Conservation (phyloP, 2,329 filamentous ascomycete genomes). For the Fusarium foetens region DNA sequence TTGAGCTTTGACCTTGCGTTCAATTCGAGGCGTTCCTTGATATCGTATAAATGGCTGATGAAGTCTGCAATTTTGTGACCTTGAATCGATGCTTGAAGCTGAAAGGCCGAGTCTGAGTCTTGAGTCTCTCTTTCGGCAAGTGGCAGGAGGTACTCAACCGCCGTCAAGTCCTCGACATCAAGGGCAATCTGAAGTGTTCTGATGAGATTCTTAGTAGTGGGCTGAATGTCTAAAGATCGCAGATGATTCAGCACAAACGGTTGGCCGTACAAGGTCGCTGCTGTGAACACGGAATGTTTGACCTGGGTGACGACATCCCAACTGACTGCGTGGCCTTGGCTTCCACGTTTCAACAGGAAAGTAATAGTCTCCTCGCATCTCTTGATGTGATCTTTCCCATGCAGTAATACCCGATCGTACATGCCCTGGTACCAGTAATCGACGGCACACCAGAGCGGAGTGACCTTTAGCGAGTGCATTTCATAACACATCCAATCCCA, state of each 20-base stretch:
- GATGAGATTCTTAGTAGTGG: not conserved
- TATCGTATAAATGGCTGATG: not conserved
- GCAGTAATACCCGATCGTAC: fast-evolving
- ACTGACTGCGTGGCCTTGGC: not conserved
- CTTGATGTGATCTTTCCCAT: not conserved
- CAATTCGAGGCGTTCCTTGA: not conserved
- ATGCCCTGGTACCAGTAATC: not conserved
- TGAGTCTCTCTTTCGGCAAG: not conserved
- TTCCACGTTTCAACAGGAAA: not conserved
- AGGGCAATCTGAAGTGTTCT: not conserved
- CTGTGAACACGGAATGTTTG: not conserved
- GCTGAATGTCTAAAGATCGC: not conserved
- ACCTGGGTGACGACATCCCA: not conserved
- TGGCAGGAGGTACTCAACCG: not conserved
- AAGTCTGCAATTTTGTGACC: not conserved
- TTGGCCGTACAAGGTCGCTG: not conserved
- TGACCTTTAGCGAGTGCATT: not conserved
- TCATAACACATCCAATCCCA: not conserved
- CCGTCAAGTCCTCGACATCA: fast-evolving
- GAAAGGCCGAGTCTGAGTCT: not conserved
- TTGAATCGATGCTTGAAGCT: not conserved
- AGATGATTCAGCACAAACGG: not conserved
- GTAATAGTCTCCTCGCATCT: not conserved
- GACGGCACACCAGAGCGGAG: not conserved
- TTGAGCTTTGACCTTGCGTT: not conserved